phyloP scores from a whole-genome alignment of 495 filamentous ascomycete species.

The Tuber umbilicatum region DNA sequence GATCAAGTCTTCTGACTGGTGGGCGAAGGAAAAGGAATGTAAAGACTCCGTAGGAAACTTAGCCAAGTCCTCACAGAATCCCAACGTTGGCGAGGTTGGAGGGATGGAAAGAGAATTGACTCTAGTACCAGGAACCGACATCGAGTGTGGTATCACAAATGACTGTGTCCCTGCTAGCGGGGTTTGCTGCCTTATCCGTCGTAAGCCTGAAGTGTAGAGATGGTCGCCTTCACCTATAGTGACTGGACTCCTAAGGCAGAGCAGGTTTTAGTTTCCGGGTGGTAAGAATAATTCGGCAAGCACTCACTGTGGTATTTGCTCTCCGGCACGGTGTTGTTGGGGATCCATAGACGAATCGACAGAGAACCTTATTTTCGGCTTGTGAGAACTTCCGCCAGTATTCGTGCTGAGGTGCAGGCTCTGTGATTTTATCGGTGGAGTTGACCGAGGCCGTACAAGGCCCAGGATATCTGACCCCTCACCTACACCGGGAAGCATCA shows the following conservation, averaged over 20 bases:
- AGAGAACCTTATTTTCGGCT: conserved; percentile 40
- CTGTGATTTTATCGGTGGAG: conserved; percentile 38
- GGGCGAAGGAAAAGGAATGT: conserved; percentile 97
- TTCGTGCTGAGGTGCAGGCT: conserved; percentile 22
- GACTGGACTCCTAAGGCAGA: conserved; percentile 42
- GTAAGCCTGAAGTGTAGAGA: conserved; percentile 61
- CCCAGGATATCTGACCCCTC: conserved; percentile 31
- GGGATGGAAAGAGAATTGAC: conserved; percentile 50
- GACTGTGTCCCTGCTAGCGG: conserved; percentile 58
- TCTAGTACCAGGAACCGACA: conserved; percentile 56
- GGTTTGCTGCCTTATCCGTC: conserved; percentile 82
- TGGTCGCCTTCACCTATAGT: conserved; percentile 41
- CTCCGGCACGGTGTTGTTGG: conserved; percentile 23
- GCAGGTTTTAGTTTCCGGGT: conserved; percentile 16
- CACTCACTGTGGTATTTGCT: conserved; percentile 38
- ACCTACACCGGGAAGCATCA: conserved; percentile 25
- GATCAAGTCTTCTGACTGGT: conserved; percentile 85
- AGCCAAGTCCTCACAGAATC: conserved; percentile 77
- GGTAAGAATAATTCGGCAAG: conserved; percentile 16
- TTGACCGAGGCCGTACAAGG: conserved; percentile 37
- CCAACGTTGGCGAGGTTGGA: conserved; percentile 58
- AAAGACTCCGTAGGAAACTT: conserved; percentile 92
- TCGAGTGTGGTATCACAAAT: conserved; percentile 57
- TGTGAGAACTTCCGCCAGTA: conserved; percentile 17
- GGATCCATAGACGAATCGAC: conserved; percentile 28